Conservation (phyloP, 495 filamentous ascomycete genomes). For the Tuber indicum region DNA sequence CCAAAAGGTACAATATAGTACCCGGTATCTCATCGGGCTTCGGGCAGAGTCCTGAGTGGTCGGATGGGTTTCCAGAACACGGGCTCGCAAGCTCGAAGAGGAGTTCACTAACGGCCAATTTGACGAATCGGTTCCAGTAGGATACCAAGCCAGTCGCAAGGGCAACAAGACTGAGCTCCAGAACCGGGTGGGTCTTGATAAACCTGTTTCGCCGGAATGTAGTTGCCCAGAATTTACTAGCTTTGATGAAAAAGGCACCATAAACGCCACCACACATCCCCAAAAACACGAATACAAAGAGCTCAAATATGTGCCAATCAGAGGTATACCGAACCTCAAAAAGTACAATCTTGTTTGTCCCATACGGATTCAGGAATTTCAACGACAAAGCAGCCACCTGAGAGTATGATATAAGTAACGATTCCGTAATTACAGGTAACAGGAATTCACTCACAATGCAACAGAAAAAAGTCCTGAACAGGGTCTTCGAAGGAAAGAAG, state of each 20-base stretch:
- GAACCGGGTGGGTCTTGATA: slow-evolving; percentile 75
- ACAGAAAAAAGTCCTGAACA: slow-evolving; percentile 97
- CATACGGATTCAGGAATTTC: slow-evolving; percentile 93
- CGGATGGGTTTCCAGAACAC: slow-evolving; percentile 57
- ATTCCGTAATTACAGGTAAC: neutral
- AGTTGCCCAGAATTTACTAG: slow-evolving; percentile 76
- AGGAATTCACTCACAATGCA: slow-evolving; percentile 59
- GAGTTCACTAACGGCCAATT: slow-evolving; percentile 80
- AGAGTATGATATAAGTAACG: slow-evolving; percentile 16
- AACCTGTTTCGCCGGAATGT: slow-evolving; percentile 73
- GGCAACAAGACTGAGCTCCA: slow-evolving; percentile 85
- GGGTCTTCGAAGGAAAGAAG: slow-evolving; percentile 96
- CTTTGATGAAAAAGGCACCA: slow-evolving; percentile 95
- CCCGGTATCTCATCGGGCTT: slow-evolving; percentile 63
- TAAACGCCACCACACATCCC: slow-evolving; percentile 76
- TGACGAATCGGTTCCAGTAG: slow-evolving; percentile 92
- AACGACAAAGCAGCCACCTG: slow-evolving; percentile 71
- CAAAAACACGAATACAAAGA: slow-evolving; percentile 74
- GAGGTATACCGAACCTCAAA: slow-evolving; percentile 88
- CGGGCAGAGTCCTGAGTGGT: slow-evolving; percentile 72
- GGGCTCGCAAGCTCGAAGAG: slow-evolving; percentile 84
- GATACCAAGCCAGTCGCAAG: slow-evolving; percentile 73
- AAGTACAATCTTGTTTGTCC: slow-evolving; percentile 90
- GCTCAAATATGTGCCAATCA: slow-evolving; percentile 92
- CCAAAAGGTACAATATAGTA: slow-evolving; percentile 60